phyloP scores from a whole-genome alignment of 192 early-diverging fungal species.

The Geosiphon pyriformis region DNA sequence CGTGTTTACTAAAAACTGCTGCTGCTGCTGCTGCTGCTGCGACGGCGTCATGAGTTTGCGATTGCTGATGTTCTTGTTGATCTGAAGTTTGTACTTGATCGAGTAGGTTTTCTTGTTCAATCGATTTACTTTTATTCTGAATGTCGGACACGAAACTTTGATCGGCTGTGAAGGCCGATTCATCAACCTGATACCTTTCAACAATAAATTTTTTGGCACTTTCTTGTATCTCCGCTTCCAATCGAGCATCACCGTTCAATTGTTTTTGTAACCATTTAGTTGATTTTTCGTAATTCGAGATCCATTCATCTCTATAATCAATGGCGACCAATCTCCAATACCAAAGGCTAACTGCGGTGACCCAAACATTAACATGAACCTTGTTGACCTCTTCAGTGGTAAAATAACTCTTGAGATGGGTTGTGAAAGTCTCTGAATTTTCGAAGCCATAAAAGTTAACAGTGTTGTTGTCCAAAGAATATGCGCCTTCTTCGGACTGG shows the following conservation, averaged over 20 bases:
- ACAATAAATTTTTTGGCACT: constrained; percentile 13
- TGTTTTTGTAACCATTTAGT: constrained; percentile 10
- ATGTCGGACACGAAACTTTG: neutral
- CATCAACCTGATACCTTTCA: constrained; percentile 17
- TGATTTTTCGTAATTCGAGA: neutral
- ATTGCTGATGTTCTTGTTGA: too few relatives aligned
- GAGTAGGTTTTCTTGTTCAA: neutral
- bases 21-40: too few relatives aligned
- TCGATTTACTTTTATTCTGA: neutral
- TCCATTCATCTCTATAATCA: constrained; percentile 6
- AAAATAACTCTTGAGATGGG: constrained; percentile 7
- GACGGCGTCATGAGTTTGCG: too few relatives aligned
- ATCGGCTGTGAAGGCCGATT: neutral
- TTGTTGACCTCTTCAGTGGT: neutral
- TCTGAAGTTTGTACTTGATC: too few relatives aligned
- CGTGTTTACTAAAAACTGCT: too few relatives aligned
- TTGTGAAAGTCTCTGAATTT: neutral
- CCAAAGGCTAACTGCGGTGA: constrained; percentile 8
- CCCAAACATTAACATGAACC: constrained; percentile 7
- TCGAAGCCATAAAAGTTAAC: constrained; percentile 6
- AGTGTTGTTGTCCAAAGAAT: constrained; percentile 2
- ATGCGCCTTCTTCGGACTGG: neutral
- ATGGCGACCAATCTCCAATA: constrained; percentile 12
- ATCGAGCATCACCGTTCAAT: constrained; percentile 4
- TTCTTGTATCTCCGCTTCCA: constrained; percentile 6